phyloP scores from a whole-genome alignment of 345 rosid genomes.

The Durio zibethinus region DNA sequence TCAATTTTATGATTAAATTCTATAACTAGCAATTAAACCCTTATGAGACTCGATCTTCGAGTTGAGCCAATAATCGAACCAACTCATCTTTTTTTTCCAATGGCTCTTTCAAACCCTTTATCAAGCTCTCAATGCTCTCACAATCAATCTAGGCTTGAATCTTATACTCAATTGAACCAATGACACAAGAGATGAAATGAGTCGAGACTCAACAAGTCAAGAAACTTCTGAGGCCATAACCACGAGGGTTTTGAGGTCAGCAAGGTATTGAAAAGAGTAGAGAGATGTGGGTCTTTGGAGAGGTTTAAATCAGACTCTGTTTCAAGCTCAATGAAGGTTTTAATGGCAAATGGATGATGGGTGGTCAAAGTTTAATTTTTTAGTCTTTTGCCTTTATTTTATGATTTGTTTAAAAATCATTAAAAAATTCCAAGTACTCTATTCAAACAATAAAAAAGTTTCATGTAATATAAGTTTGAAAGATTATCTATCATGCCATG shows the following conservation, averaged over 20 bases:
- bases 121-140: constrained; percentile 47
- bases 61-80: constrained; percentile 34
- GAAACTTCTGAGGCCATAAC: constrained; percentile 42
- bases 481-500: too few relatives aligned
- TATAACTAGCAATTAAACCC: constrained; percentile 58
- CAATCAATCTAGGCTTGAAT: constrained; percentile 79
- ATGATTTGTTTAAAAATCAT: too few relatives aligned
- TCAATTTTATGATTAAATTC: constrained; percentile 48
- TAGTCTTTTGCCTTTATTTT: too few relatives aligned
- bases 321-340: constrained; percentile 59
- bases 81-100: constrained; percentile 38
- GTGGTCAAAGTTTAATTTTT: too few relatives aligned
- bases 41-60: constrained; percentile 41
- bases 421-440: too few relatives aligned
- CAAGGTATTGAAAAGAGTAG: constrained; percentile 42
- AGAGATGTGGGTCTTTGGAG: constrained; percentile 52
- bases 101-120: constrained; percentile 28
- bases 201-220: constrained; percentile 52
- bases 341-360: constrained; percentile 48
- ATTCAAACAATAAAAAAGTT: too few relatives aligned
- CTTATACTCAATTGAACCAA: constrained; percentile 56
- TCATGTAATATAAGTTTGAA: too few relatives aligned
- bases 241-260: constrained; percentile 43
- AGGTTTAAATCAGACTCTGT: constrained; percentile 52
- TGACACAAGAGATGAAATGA: constrained; percentile 61